Evolutionary conservation across 441 rosid genomes (phyloP), one percentile per base, ranked within the genome.

Genomic region (Croton setiger): DNA sequence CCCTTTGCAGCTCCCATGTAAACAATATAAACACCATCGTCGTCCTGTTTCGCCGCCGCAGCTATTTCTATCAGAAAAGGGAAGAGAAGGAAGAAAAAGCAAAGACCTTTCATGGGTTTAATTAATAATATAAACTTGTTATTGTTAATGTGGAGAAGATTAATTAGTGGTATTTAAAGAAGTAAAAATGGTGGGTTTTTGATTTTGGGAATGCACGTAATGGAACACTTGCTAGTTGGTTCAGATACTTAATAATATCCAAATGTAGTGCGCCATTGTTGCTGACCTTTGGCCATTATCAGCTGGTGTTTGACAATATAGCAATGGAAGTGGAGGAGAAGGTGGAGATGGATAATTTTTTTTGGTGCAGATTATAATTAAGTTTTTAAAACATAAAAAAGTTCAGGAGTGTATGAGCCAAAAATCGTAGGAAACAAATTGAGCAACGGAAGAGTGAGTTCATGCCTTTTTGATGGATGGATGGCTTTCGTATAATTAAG

Each of bases 1-100:
- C 76, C 88, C 63, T 76, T 80, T 45, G 64, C 83, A 21, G 89
- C 80, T 57, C 96, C 96, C 97, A 87, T 82, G 72, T 92, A 92
- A 53, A 92, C 92, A 17, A 87, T 85, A 75, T 87, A 87, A 72
- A 92, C 72, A 18, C 80, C 85, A 44, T 81, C 77, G 41, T 37
- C 58, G n/a, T n/a, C n/a, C 69, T 71, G 9, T 35, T 43, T 33
- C 5, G 59, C 47, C 31, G 56, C 33, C 35, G 51, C 51, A 48
- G 18, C 58, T 63, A 49, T 4, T 23, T 56, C 60, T 27, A 18
- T 56, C 23, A 44, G 11, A 61, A 44, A 67, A 35, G 39, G 9
- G 31, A 69, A 44, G 41, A 72, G 10, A 1, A 56, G 41, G 18
- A 49, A 65, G 52, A 59, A 58, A 27, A 43, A 10, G 20, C 5